phyloP scores from a whole-genome alignment of 1,139 yeast species.

The Hanseniaspora sp. region DNA sequence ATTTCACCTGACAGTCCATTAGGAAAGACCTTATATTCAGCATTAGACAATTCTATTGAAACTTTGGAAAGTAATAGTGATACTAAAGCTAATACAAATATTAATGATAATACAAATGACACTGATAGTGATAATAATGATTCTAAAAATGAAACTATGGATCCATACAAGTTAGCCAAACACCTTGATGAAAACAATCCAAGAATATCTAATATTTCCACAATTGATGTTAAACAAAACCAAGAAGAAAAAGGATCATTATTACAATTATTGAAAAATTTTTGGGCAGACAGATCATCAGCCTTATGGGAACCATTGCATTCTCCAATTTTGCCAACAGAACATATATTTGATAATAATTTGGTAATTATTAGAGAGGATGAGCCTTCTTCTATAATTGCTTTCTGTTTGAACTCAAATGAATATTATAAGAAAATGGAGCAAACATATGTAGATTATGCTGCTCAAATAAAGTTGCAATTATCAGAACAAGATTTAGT shows the following conservation, averaged over 20 bases:
- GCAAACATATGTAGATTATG: constrained; percentile 16
- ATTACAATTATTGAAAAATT: constrained; percentile 72
- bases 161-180: constrained; percentile 15
- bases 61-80: too few species aligned
- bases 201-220: constrained; percentile 15
- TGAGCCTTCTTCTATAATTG: constrained; percentile 90
- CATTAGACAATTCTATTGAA: too few species aligned
- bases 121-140: not conserved
- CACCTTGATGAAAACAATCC: constrained; percentile 18
- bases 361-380: constrained; percentile 91
- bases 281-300: constrained; percentile 97
- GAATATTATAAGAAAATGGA: constrained; percentile 64
- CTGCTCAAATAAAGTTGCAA: not conserved
- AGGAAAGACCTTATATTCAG: too few species aligned
- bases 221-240: constrained; percentile 15
- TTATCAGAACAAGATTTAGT: not conserved
- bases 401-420: constrained; percentile 76
- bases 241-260: constrained; percentile 62
- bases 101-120: not conserved
- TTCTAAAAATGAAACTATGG: constrained; percentile 15
- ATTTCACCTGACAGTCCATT: too few species aligned
- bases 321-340: constrained; percentile 68
- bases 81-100: too few species aligned
- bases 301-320: constrained; percentile 88
- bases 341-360: constrained; percentile 88